Percentiles rank a stretch among this genome's conserved stretches.
Conservation (phyloP, 2,329 filamentous ascomycete genomes). For the Monosporascus sp. region DNA sequence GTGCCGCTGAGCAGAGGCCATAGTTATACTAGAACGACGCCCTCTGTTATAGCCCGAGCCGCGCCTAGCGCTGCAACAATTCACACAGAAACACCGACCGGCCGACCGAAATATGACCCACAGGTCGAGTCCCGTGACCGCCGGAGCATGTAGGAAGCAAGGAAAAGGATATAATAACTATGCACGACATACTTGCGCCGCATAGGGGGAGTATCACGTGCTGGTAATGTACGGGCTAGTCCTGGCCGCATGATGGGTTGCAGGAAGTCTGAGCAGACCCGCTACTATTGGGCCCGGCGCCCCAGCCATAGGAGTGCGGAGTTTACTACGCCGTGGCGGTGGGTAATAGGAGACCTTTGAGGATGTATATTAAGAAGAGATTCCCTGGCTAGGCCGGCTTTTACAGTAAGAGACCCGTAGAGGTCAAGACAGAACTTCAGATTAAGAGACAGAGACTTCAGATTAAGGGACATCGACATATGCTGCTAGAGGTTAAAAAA, state of each 20-base stretch:
- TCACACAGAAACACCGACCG: not conserved
- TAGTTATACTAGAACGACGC: too few species aligned
- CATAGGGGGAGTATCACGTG: slow-evolving; percentile 16
- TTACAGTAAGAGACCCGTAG: too few species aligned
- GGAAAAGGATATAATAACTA: slow-evolving; percentile 1
- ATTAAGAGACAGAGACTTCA: too few species aligned
- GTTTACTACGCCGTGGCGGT: too few species aligned
- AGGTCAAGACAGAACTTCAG: too few species aligned
- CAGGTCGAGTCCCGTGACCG: not conserved
- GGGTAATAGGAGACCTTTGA: too few species aligned
- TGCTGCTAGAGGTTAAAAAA: too few species aligned
- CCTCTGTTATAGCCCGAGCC: not conserved
- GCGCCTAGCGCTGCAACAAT: not conserved
- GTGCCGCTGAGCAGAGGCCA: too few species aligned
- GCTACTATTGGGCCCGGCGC: not conserved
- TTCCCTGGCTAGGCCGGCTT: too few species aligned
- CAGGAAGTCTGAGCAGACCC: not conserved
- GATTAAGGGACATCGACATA: too few species aligned
- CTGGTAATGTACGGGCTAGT: not conserved
- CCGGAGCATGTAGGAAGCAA: not conserved
- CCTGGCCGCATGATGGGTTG: slow-evolving; percentile 5
- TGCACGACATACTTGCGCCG: slow-evolving; percentile 19
- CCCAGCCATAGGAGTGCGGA: not conserved
- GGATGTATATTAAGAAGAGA: too few species aligned
- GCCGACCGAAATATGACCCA: not conserved